phyloP scores from a whole-genome alignment of 108 stramenopile species.

The Schizochytrium sp. region DNA sequence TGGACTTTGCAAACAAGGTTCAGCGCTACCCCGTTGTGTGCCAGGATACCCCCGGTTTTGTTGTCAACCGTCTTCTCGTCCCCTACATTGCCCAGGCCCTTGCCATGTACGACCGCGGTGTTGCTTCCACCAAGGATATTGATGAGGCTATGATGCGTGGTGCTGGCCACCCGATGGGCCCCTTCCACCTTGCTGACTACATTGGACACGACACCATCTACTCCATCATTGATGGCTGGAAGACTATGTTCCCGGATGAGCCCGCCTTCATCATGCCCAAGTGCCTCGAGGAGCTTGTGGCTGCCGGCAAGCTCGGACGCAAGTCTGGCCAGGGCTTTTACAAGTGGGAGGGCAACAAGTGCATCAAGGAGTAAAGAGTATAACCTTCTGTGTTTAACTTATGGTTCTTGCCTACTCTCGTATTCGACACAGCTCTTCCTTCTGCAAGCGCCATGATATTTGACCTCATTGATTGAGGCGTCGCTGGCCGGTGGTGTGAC shows the following conservation, averaged over 20 bases:
- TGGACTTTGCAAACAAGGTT: conserved; percentile 84
- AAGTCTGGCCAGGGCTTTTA: conserved; percentile 92
- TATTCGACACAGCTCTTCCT: too few species aligned
- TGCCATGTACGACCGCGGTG: conserved; percentile 91
- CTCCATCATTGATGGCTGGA: conserved; percentile 78
- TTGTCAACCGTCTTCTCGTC: conserved; percentile 96
- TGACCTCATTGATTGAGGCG: too few species aligned
- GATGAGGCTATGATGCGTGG: conserved; percentile 96
- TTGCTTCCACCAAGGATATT: conserved; percentile 90
- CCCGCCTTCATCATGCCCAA: conserved; percentile 90
- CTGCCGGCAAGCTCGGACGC: conserved; percentile 89
- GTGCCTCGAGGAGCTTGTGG: conserved; percentile 85
- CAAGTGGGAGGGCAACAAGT: conserved; percentile 66
- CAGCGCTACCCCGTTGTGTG: conserved; percentile 92
- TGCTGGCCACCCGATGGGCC: conserved; percentile 98
- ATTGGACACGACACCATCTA: conserved; percentile 93
- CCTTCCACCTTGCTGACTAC: conserved; percentile 90
- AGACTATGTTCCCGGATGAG: conserved; percentile 82
- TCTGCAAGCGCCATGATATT: too few species aligned
- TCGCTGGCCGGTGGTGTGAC: too few species aligned
- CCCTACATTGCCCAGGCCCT: conserved; percentile 88
- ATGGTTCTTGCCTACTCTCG: too few species aligned
- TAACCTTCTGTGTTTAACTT: too few species aligned
- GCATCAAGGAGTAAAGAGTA: conserved; percentile 36
- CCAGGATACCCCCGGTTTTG: conserved; percentile 96